Conservation (phyloP, 495 filamentous ascomycete genomes). For the Hypoxylon cercidicola region DNA sequence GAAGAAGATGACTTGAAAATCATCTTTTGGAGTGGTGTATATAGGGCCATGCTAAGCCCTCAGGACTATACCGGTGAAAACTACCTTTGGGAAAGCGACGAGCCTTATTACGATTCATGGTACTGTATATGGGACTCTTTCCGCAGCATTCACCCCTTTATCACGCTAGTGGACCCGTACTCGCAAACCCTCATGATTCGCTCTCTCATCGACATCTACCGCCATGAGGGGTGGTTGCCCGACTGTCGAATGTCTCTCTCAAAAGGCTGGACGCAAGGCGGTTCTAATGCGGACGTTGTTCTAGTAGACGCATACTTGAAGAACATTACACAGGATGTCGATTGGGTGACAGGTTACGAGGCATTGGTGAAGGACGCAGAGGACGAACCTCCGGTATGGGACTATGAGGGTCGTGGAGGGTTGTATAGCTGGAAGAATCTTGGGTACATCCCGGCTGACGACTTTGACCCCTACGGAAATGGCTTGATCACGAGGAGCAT, state of each 20-base stretch:
- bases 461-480: conserved; percentile 69
- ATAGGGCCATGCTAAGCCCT: conserved; percentile 71
- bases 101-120: conserved; percentile 78
- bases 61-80: conserved; percentile 82
- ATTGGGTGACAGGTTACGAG: conserved; percentile 73
- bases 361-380: conserved; percentile 76
- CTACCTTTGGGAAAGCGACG: conserved; percentile 72
- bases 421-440: conserved; percentile 70
- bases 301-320: conserved; percentile 74
- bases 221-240: conserved; percentile 71
- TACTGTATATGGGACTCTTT: conserved; percentile 79
- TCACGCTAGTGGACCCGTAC: conserved; percentile 72
- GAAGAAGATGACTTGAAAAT: conserved; percentile 61
- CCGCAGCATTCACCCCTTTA: conserved; percentile 70
- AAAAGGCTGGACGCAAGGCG: conserved; percentile 76
- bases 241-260: conserved; percentile 72
- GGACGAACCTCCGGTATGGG: conserved; percentile 72
- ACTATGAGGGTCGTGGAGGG: conserved; percentile 73
- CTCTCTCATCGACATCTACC: conserved; percentile 73
- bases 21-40: conserved; percentile 73
- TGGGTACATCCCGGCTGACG: conserved; percentile 70
- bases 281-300: conserved; percentile 76
- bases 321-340: conserved; percentile 64
- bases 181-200: conserved; percentile 71
- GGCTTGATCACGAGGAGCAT: conserved; percentile 72